Conservation (phyloP, 139 green algal genomes). For the Pseudopediastrum boryanum region DNA sequence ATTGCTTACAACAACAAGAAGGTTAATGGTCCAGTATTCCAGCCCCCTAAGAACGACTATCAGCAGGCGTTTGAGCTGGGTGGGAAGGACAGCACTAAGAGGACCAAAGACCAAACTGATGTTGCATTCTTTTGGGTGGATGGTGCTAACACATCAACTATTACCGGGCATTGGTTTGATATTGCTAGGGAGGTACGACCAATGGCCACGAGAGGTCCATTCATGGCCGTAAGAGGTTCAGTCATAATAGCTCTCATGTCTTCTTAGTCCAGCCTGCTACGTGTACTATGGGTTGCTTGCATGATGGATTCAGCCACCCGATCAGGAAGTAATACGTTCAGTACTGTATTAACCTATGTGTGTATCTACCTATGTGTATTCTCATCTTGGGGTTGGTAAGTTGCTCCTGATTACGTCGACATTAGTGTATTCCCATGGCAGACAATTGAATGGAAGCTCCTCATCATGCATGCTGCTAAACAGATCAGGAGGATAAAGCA, state of each 20-base stretch:
- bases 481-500: no score
- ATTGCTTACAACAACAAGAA: conserved; percentile 1
- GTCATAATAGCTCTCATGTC: not conserved
- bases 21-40: conserved; percentile 19
- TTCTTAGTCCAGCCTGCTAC: not conserved
- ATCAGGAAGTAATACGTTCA: not conserved
- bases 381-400: no score
- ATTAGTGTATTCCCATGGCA: no score
- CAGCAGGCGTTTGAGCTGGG: not conserved
- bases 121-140: conserved; percentile 31
- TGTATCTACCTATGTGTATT: not conserved
- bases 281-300: no score
- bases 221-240: not conserved
- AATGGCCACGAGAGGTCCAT: not conserved
- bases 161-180: conserved; percentile 18
- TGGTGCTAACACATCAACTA: conserved; percentile 27
- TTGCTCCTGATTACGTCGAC: no score
- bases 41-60: conserved; percentile 12
- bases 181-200: conserved; percentile 15
- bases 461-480: no score
- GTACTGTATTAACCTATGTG: not conserved
- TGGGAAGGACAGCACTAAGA: not conserved
- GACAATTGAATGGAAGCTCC: no score
- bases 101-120: conserved; percentile 8
- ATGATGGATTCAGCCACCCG: not conserved